Evolutionary conservation across 1,284 basidiomycete genomes (phyloP).

Genomic region (Wallemia ichthyophaga): DNA sequence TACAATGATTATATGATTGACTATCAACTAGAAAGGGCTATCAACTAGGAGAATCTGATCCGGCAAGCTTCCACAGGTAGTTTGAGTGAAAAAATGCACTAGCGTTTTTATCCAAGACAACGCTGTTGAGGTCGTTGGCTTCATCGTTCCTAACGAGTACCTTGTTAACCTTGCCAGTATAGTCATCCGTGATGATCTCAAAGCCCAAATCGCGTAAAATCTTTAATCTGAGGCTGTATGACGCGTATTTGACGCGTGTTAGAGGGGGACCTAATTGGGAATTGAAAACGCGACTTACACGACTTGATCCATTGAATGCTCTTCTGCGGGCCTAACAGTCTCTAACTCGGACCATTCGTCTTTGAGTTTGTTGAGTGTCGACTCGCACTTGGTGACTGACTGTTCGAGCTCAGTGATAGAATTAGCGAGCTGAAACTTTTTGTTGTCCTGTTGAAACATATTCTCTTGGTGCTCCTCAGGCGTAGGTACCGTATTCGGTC

Average conservation of each 20-base stretch:
- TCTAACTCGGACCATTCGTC: slow-evolving; percentile 30
- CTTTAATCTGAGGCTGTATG: background rate
- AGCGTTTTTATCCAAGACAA: background rate
- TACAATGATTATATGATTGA: background rate
- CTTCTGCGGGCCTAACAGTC: slow-evolving; percentile 32
- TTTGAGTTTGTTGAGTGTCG: slow-evolving; percentile 31
- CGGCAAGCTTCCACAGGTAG: slow-evolving; percentile 1
- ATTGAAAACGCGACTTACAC: slow-evolving; percentile 23
- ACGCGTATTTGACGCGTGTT: background rate
- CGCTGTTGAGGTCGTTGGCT: background rate
- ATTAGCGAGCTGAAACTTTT: slow-evolving; percentile 33
- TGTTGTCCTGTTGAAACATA: slow-evolving; percentile 32
- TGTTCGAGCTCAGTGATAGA: slow-evolving; percentile 39
- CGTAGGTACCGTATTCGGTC: slow-evolving; percentile 35
- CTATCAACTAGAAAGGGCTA: background rate
- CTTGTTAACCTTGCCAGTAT: background rate
- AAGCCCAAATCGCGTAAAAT: slow-evolving; percentile 1
- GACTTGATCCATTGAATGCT: slow-evolving; percentile 35
- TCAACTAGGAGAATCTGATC: background rate
- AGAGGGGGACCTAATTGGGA: too few species aligned
- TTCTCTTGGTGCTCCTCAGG: slow-evolving; percentile 27
- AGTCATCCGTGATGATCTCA: background rate
- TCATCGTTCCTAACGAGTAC: slow-evolving; percentile 1
- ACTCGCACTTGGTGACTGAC: slow-evolving; percentile 30
- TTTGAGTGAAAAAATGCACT: background rate